A percentile compares a stretch with the other conserved stretches of the same genome.
Evolutionary conservation across 371 early-diverging fungal species (phyloP).

Genomic region (Apophysomyces sp.): DNA sequence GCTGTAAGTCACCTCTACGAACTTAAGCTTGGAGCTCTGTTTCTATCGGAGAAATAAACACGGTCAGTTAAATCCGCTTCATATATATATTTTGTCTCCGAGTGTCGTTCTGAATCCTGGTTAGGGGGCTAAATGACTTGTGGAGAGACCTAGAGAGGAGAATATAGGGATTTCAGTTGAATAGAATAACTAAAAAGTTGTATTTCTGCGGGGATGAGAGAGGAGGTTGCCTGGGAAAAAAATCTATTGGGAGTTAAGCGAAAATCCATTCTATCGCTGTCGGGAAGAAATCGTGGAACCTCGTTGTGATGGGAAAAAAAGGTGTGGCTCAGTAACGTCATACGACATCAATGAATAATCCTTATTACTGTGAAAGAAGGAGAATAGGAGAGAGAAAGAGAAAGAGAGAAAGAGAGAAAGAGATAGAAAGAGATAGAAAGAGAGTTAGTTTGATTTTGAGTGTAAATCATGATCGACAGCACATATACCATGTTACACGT

Average conservation of each 20-base stretch:
- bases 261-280: neutral
- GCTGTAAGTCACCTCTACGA: too few relatives aligned
- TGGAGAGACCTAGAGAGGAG: neutral
- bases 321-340: neutral
- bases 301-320: neutral
- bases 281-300: neutral
- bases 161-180: neutral
- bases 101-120: neutral
- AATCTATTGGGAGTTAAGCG: neutral
- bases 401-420: neutral
- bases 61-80: neutral
- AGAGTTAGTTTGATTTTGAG: neutral
- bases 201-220: neutral
- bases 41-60: neutral
- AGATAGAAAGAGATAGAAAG: neutral
- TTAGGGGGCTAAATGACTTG: too few relatives aligned
- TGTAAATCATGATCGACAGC: neutral
- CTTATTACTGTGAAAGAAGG: too few relatives aligned
- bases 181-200: neutral
- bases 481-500: too few relatives aligned
- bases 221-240: neutral
- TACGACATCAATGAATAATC: too few relatives aligned
- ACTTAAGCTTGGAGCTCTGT: too few relatives aligned
- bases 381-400: too few relatives aligned
- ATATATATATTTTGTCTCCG: neutral